Conservation (phyloP, 306 rosid genomes). For the Gynostemma pentaphyllum region DNA sequence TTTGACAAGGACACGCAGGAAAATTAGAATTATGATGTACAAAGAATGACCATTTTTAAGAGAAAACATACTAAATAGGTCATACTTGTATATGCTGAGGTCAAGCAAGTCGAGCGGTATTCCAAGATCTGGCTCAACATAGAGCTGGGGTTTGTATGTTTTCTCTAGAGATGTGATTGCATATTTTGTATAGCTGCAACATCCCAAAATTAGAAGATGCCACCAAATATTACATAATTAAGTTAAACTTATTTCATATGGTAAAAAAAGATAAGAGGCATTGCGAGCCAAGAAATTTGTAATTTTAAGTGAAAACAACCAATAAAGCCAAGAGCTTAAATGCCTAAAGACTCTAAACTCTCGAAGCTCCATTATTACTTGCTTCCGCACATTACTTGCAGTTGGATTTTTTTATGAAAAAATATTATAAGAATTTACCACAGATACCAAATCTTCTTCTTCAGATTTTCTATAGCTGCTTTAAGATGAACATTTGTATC, state of each 20-base stretch:
- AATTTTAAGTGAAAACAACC: not conserved
- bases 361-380: too few relatives aligned
- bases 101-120: conserved; percentile 97
- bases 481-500: not conserved
- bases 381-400: too few relatives aligned
- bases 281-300: not conserved
- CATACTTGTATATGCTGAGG: conserved; percentile 95
- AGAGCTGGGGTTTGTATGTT: conserved; percentile 87
- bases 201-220: conserved; percentile 15
- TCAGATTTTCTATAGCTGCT: not conserved
- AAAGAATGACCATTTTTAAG: not conserved
- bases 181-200: conserved; percentile 71
- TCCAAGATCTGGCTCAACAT: conserved; percentile 97
- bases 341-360: not conserved
- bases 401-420: not conserved
- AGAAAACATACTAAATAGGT: conserved; percentile 14
- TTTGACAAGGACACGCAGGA: conserved; percentile 10
- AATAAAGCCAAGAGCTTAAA: not conserved
- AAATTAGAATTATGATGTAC: conserved; percentile 19
- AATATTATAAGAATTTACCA: not conserved
- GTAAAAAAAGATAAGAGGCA: not conserved
- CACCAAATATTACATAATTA: conserved; percentile 8
- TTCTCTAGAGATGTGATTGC: conserved; percentile 89
- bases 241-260: not conserved
- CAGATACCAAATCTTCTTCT: not conserved